Conservation (phyloP, 2,329 filamentous ascomycete genomes). For the Cercospora canescens region DNA sequence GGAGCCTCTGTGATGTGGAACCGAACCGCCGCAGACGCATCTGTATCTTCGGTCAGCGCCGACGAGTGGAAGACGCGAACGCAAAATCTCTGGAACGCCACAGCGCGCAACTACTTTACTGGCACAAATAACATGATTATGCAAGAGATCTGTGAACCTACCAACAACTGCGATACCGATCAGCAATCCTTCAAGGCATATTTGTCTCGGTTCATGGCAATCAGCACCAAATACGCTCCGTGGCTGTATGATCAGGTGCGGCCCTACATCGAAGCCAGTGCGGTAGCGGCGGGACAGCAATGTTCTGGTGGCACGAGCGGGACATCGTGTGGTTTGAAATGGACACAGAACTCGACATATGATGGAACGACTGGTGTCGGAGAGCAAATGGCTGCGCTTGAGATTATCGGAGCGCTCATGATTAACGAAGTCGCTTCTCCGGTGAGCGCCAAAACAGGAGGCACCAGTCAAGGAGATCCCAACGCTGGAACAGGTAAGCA, state of each 20-base stretch:
- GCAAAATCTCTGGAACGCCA: slow-evolving; percentile 28
- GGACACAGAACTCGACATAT: slow-evolving; percentile 40
- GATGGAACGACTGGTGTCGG: slow-evolving; percentile 55
- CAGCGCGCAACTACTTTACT: slow-evolving; percentile 43
- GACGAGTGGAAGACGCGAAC: slow-evolving; percentile 27
- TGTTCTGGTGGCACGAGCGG: slow-evolving; percentile 52
- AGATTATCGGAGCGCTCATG: slow-evolving; percentile 48
- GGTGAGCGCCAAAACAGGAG: slow-evolving; percentile 53
- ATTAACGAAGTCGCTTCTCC: slow-evolving; percentile 39
- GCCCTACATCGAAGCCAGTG: slow-evolving; percentile 55
- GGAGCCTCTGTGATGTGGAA: slow-evolving; percentile 46
- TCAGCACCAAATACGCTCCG: slow-evolving; percentile 58
- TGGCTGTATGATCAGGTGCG: slow-evolving; percentile 54
- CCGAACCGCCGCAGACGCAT: slow-evolving; percentile 15
- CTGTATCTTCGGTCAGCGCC: slow-evolving; percentile 4
- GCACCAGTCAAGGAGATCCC: slow-evolving; percentile 51
- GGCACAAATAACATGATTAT: slow-evolving; percentile 39
- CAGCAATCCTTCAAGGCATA: slow-evolving; percentile 41
- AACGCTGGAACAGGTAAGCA: slow-evolving; percentile 38
- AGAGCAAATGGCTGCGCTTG: slow-evolving; percentile 58
- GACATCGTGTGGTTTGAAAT: slow-evolving; percentile 46
- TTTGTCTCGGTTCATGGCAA: slow-evolving; percentile 49
- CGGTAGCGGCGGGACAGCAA: slow-evolving; percentile 54
- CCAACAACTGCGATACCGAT: slow-evolving; percentile 44
- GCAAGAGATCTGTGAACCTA: slow-evolving; percentile 47